phyloP scores from a whole-genome alignment of 495 filamentous ascomycete genomes.

The Hypoxylon perforatum region DNA sequence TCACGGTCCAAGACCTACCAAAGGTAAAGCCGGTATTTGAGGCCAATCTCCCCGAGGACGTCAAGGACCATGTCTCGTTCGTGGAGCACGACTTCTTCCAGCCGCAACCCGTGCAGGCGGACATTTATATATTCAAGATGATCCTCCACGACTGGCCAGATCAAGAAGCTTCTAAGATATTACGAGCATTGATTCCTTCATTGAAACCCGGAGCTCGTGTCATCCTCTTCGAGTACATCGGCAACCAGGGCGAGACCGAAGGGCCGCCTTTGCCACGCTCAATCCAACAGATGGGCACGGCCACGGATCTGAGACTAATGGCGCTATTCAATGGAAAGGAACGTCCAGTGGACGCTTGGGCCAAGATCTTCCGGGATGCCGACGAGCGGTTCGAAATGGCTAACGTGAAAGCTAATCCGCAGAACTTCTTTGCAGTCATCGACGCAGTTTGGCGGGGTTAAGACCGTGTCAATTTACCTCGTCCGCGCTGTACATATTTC shows the following conservation, averaged over 20 bases:
- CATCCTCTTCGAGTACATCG: conserved; percentile 59
- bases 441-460: conserved; percentile 44
- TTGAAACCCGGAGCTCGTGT: conserved; percentile 55
- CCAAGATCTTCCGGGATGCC: conserved; percentile 40
- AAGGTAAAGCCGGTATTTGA: conserved; percentile 43
- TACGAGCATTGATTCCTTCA: conserved; percentile 54
- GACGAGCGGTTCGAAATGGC: conserved; percentile 41
- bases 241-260: conserved; percentile 44
- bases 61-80: conserved; percentile 55
- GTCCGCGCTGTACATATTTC: no score
- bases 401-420: conserved; percentile 38
- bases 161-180: conserved; percentile 54
- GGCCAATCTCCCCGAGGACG: conserved; percentile 38
- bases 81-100: conserved; percentile 62
- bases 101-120: conserved; percentile 60
- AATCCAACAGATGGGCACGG: conserved; percentile 42
- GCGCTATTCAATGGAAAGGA: conserved; percentile 45
- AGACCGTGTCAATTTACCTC: not conserved
- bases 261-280: conserved; percentile 31
- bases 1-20: conserved; percentile 53
- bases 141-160: conserved; percentile 66
- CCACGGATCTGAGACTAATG: conserved; percentile 47
- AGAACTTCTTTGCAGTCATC: conserved; percentile 41
- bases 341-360: conserved; percentile 43
- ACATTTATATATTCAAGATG: conserved; percentile 65